phyloP scores from a whole-genome alignment of 441 rosid genomes.

The Mallotus japonicus region DNA sequence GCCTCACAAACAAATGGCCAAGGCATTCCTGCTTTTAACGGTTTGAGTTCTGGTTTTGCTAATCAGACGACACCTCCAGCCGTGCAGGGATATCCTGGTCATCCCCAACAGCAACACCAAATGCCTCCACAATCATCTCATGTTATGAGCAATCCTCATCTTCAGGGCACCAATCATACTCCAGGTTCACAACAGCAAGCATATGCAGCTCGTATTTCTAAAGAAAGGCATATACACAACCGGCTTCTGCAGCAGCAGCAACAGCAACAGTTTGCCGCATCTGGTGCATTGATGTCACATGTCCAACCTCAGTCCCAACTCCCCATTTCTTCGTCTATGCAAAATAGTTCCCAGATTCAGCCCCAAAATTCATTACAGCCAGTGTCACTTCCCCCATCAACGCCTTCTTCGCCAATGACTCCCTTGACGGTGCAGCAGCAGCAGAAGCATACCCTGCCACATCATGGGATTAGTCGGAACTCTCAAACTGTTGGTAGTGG shows the following conservation, averaged over 20 bases:
- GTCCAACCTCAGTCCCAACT: slow-evolving; percentile 66
- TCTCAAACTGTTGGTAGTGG: slow-evolving; percentile 57
- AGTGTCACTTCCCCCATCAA: slow-evolving; percentile 45
- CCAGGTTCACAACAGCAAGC: slow-evolving; percentile 69
- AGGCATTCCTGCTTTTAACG: slow-evolving; percentile 67
- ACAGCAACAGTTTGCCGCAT: slow-evolving; percentile 64
- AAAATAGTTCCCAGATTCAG: slow-evolving; percentile 68
- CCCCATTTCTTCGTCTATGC: slow-evolving; percentile 66
- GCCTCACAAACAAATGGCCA: slow-evolving; percentile 66
- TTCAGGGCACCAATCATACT: slow-evolving; percentile 66
- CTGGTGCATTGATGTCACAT: slow-evolving; percentile 58
- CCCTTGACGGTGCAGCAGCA: slow-evolving; percentile 59
- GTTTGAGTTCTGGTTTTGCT: slow-evolving; percentile 63
- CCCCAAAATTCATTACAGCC: slow-evolving; percentile 62
- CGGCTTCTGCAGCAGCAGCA: slow-evolving; percentile 47
- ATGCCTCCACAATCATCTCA: slow-evolving; percentile 68
- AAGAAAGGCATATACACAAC: slow-evolving; percentile 83
- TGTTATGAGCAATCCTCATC: slow-evolving; percentile 54
- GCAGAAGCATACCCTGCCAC: slow-evolving; percentile 63
- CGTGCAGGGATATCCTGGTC: slow-evolving; percentile 67
- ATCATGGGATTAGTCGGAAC: slow-evolving; percentile 58
- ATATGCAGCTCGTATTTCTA: slow-evolving; percentile 59
- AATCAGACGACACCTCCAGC: slow-evolving; percentile 69
- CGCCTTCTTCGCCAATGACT: slow-evolving; percentile 59
- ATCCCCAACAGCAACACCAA: slow-evolving; percentile 78